Evolutionary conservation across 2,329 filamentous ascomycete species (phyloP), one percentile per base, ranked within the genome.

Genomic region (Sporothrix euskadiensis): DNA sequence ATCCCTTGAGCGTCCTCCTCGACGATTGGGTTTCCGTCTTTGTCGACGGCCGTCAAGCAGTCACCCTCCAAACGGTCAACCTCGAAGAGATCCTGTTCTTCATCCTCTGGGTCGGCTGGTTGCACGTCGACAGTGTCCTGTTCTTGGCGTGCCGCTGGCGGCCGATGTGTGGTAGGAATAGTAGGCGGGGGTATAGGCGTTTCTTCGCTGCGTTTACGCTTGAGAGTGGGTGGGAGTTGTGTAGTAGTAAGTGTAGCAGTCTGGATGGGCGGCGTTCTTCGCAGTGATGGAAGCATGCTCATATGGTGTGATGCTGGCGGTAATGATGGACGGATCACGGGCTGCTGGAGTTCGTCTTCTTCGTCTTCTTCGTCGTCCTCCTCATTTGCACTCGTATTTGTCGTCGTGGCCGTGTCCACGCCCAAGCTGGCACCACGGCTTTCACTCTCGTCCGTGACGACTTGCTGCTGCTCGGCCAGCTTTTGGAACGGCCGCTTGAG

Each of bases 31-130:
- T 39, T 79, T 73, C 84, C 80, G n/a, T 78, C 83, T 73, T 85
- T 83, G 1, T 88, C 79, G 1, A 81, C 78, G 61, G 85, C 81
- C 1, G 88, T 84, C 14, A 83, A 82, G 80, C 83, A 87, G 35
- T 79, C 78, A 3, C 77, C 75, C 2, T 80, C 77, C 0, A 77
- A 71, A 4, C 79, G 22, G 77, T 76, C 41, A 74, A 76, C 49
- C 77, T 76, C 71, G 76, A 74, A 76, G 14, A 76, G 65, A 2
- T 73, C 77, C 26, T 78, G 74, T 59, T 82, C 77, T 4, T 76
- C 73, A 7, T 78, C 71, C 61, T 75, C 52, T 41, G 77, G 57
- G 39, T 32, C 47, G 30, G 57, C 30, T 44, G 39, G 19, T 44
- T 26, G 56, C 16, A 16, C 47, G 22, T 75, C 70, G 70, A 70